Base-by-base conservation (phyloP, 106 monocot genomes). In the Acorus gramineus region DNA sequence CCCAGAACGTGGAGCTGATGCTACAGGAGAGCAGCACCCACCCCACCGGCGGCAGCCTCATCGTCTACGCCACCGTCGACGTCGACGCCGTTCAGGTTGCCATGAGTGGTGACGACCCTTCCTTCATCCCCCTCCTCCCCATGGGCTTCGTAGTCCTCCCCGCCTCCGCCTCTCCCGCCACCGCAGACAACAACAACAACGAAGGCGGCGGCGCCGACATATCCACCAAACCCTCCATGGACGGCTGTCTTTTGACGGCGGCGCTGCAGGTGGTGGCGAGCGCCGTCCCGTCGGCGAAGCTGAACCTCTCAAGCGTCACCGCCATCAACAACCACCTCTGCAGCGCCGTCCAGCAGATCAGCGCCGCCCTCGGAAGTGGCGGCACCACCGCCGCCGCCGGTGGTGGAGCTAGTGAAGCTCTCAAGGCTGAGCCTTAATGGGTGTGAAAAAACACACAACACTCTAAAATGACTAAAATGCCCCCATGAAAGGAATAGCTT, bases 1-100 rank as follows among this genome's bases (percentile, higher is more conserved):
- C 98, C 14, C 98, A 92, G 68, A 92, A 83, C 75, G 98, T 92
- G 47, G 98, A 92, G 61, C 84, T 99, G 65, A 81, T 99, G 64
- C 78, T 99, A 42, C 98, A 99, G 66, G 98, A 99, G 77, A 99
- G 92, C 86, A 79, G 81, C 81, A 92, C 86, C n/a, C 92, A 99
- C 69, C 81, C 81, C 0, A 42, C 79, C 13, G 88, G 83, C 47
- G 98, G 92, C 44, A 88, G 98, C 75, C 63, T 92, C 13, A 76
- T 99, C 2, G 92, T 99, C 50, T 89, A 79, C 54, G 68, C 92
- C 5, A 83, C 79, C 14, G 50, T 99, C 49, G 98, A 89, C 42
- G 84, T 99, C 1, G 86, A 84, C 43, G 92, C 92, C 42, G 78
- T 92, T 52, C 91, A 92, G 56, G 73, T 88, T 7, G 78, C 76